Conservation (phyloP, 1,139 yeast genomes). For the Scheffersomyces parashehatae region DNA sequence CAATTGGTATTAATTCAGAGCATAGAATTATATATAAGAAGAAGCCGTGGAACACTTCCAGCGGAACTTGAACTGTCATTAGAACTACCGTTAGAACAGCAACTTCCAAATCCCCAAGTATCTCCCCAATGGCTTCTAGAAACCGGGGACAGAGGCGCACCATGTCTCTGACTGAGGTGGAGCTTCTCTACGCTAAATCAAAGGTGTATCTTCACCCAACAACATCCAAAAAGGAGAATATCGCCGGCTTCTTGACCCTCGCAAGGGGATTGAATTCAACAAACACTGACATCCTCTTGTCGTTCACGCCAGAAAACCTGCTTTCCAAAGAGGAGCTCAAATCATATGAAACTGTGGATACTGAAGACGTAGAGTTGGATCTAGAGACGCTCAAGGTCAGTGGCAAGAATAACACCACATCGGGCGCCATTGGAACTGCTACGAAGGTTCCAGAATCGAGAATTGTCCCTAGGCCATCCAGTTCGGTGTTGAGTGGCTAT, state of each 20-base stretch:
- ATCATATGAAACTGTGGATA: constrained; percentile 54
- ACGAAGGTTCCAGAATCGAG: constrained; percentile 16
- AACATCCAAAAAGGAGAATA: constrained; percentile 67
- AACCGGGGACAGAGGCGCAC: neutral
- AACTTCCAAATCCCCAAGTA: too few relatives aligned
- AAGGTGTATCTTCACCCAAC: constrained; percentile 85
- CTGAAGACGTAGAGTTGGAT: constrained; percentile 29
- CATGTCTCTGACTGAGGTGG: constrained; percentile 28
- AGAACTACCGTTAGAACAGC: too few relatives aligned
- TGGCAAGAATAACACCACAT: constrained; percentile 9
- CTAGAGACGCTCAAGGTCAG: constrained; percentile 18
- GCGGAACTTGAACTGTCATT: too few relatives aligned
- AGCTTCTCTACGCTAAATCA: constrained; percentile 57
- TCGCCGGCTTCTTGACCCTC: constrained; percentile 72
- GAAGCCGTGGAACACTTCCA: too few relatives aligned
- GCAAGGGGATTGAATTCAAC: constrained; percentile 55
- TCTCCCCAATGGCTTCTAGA: too few relatives aligned
- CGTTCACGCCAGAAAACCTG: constrained; percentile 76
- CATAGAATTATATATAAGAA: too few relatives aligned
- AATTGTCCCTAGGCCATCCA: constrained; percentile 52
- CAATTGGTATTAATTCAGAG: too few relatives aligned
- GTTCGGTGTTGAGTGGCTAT: constrained; percentile 57
- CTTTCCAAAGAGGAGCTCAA: constrained; percentile 48
- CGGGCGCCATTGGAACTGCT: constrained; percentile 11
- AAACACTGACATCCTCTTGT: constrained; percentile 60